Evolutionary conservation across 2,329 filamentous ascomycete genomes (phyloP), one percentile per base, ranked within the genome.

Genomic region (Pseudomassariella vexata): DNA sequence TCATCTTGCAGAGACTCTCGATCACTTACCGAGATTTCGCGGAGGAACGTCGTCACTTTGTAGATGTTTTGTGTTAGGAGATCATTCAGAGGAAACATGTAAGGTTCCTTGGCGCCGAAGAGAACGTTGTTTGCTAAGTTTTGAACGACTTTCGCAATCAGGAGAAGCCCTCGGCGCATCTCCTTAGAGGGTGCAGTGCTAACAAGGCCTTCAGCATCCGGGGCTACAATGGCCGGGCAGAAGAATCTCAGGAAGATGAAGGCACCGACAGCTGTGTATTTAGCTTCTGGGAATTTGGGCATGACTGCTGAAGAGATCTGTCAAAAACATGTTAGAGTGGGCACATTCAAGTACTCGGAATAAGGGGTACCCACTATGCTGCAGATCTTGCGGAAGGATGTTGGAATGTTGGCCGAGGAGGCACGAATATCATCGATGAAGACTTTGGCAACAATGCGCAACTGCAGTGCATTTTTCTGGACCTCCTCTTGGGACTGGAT

Each of bases 241-340:
- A 84, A 84, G 59, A 84, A 84, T 7, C 79, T 71, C 16, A 84
- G 64, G 47, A 84, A 84, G 36, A 84, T 76, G 47, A 84, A 84
- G 1, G 79, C 78, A 1, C 79, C 79, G 10, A 84, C 79, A 4
- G 79, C 79, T 0, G 79, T 84, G 48, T 82, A 84, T 53, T 82
- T 84, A 5, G 79, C 78, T 37, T 83, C 79, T 0, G 73, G 76
- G 44, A 83, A 84, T 19, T 73, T 68, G 18, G 65, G 65, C 47
- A 76, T 68, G 2, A 83, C 79, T n/a, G 76, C 69, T 11, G 69
- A 61, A 9, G 74, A 77, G 42, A 83, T 83, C 63, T n/a, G n/a
- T n/a, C n/a, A n/a, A n/a, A n/a, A n/a, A n/a, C n/a, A n/a, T n/a
- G n/a, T n/a, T n/a, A n/a, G n/a, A n/a, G n/a, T n/a, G n/a, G n/a